phyloP scores from a whole-genome alignment of 768 basidiomycete species.

The Cubamyces lactineus region DNA sequence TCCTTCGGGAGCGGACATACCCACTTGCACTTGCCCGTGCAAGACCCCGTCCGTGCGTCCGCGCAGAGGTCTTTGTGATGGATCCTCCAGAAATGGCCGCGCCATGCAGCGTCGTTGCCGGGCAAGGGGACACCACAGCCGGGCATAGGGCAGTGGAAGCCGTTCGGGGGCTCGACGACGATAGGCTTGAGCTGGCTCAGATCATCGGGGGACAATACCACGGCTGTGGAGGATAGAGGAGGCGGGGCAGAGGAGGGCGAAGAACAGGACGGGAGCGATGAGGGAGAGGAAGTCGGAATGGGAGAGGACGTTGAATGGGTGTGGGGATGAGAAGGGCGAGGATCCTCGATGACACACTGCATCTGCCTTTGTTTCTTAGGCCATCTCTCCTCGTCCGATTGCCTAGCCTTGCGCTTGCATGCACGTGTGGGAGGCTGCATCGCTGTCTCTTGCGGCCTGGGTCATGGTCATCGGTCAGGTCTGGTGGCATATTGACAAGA shows the following conservation, averaged over 20 bases:
- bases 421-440: not conserved
- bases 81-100: constrained; percentile 2
- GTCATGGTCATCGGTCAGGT: too few relatives aligned
- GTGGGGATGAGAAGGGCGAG: not conserved
- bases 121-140: not conserved
- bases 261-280: not conserved
- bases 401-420: not conserved
- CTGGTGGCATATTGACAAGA: not conserved
- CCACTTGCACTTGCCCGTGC: constrained; percentile 1
- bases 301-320: not conserved
- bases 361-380: not conserved
- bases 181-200: not conserved
- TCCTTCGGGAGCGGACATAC: not conserved
- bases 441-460: not conserved
- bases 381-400: not conserved
- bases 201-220: not conserved
- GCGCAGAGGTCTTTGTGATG: constrained; percentile 14
- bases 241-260: not conserved
- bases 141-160: constrained; percentile 7
- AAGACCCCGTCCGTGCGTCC: not conserved
- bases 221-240: not conserved
- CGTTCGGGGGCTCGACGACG: not conserved
- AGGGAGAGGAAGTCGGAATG: not conserved
- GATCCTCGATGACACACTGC: not conserved
- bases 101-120: constrained; percentile 7